phyloP scores from a whole-genome alignment of 1,284 basidiomycete species.

The Exobasidium cylindrosporum region DNA sequence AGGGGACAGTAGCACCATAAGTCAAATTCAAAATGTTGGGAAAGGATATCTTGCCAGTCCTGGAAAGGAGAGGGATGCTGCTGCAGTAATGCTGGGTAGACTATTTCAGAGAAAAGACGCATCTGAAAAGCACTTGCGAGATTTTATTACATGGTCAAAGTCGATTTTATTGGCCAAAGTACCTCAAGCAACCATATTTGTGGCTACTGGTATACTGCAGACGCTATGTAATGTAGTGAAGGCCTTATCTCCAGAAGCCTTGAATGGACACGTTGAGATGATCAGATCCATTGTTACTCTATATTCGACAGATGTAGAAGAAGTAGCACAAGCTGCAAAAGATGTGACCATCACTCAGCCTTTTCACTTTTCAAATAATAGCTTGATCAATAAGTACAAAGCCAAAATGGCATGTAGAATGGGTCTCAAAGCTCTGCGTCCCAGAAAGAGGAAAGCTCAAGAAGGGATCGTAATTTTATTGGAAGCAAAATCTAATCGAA shows the following conservation, averaged over 20 bases:
- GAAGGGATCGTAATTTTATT: neutral
- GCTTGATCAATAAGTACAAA: constrained; percentile 38
- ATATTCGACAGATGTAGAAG: constrained; percentile 10
- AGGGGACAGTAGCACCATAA: constrained; percentile 16
- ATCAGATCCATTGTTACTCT: constrained; percentile 26
- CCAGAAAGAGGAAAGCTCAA: constrained; percentile 12
- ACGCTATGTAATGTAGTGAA: constrained; percentile 72
- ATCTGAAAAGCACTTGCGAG: constrained; percentile 1
- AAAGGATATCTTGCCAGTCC: constrained; percentile 66
- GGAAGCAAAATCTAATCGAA: neutral
- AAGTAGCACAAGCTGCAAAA: constrained; percentile 29
- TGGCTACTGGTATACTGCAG: constrained; percentile 67
- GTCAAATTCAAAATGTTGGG: constrained; percentile 64
- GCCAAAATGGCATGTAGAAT: constrained; percentile 48
- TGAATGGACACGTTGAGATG: constrained; percentile 20
- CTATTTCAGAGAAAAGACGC: constrained; percentile 65
- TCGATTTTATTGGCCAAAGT: constrained; percentile 55
- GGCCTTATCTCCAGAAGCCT: constrained; percentile 56
- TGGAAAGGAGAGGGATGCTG: constrained; percentile 76
- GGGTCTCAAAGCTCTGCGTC: constrained; percentile 41
- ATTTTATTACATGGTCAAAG: constrained; percentile 17
- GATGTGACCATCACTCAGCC: constrained; percentile 52
- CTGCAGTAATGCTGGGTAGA: constrained; percentile 70
- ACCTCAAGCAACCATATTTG: constrained; percentile 58
- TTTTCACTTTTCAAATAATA: constrained; percentile 20